Evolutionary conservation across 345 rosid species (phyloP), one percentile per base, ranked within the genome.

Genomic region (Heritiera fomes): DNA sequence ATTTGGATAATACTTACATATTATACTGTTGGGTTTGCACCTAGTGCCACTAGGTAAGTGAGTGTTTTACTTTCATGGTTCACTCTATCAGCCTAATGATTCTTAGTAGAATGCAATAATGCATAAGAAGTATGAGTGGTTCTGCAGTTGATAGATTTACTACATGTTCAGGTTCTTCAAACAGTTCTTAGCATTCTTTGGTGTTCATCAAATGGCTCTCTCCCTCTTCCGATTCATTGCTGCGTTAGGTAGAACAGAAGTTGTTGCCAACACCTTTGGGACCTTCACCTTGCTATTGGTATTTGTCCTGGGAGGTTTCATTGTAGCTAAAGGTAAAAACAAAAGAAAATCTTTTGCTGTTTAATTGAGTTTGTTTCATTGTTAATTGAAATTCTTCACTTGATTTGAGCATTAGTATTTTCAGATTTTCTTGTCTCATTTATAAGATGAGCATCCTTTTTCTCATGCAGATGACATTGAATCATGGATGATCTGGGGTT

Each of bases 401-500:
- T 55, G 6, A 49, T 23, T 23, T 23, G 28, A 23, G 28, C 28
- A 23, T 23, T 23, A 23, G 28, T 23, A 23, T 23, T 23, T 23
- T 23, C 28, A 23, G 14, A 60, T 23, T 60, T 20, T 59, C 32
- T 20, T 56, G 23, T 59, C 32, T 20, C 30, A 59, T 63, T 23
- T 49, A 68, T n/a, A 68, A 59, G 18, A 41, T 49, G 61, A 71
- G 6, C 53, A 32, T 28, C 10, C 53, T 45, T 56, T 20, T 75
- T 12, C 58, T 32, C 66, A 15, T 80, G 50, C 81, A 90, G 93
- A 83, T 78, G 88, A 82, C 76, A 84, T 90, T 56, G 77, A 75
- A 13, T 82, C 88, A 10, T 90, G 91, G 91, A 85, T 88, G 90
- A 84, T 84, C 70, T 90, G 93, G 93, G 88, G 93, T 62, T 88